Base-by-base conservation (phyloP, 2,329 filamentous ascomycete species). In the Colletotrichum liaoningense region DNA sequence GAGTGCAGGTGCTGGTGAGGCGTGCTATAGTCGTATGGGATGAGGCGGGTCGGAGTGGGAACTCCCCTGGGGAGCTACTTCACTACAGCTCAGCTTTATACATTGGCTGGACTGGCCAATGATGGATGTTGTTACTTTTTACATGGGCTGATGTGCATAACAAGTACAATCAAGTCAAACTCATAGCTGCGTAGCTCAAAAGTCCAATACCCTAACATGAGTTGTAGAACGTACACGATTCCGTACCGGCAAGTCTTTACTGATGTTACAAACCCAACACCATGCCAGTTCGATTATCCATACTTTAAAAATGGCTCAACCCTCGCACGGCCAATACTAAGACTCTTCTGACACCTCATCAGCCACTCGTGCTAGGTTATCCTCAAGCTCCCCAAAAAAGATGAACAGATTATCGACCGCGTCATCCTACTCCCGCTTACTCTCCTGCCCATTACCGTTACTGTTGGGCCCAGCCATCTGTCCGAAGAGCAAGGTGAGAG, bases 401-500 rank as follows among this genome's bases (percentile, higher is more conserved):
- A n/a, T 54, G 1, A 52, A 26, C 5, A 55, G 12, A 12, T 16
- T 6, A 12, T 12, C n/a, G 19, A 26, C 8, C 14, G 8, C 6
- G 30, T 8, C 9, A 2, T 46, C 4, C 19, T 46, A 65, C 26
- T 69, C 69, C 14, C 57, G 38, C 69, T 69, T 72, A 7, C 19
- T 54, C 55, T 74, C 68, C 46, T 35, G 63, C 5, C 46, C 28
- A 33, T 52, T 65, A 33, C 52, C 49, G 16, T 55, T 57, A 35
- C 63, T 52, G 4, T 65, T 57, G 30, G 66, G 28, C 19, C 38
- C 58, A 16, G 67, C 60, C 30, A 58, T n/a, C 24, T 58, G 63
- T 24, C 66, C 38, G n/a, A 56, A 68, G n/a, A 58, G 57, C 49
- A 67, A 63, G 57, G 73, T 73, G 22, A 75, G 35, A 19, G 74